Conservation (phyloP, 768 basidiomycete genomes). For the Holtermanniella nyarrowii region DNA sequence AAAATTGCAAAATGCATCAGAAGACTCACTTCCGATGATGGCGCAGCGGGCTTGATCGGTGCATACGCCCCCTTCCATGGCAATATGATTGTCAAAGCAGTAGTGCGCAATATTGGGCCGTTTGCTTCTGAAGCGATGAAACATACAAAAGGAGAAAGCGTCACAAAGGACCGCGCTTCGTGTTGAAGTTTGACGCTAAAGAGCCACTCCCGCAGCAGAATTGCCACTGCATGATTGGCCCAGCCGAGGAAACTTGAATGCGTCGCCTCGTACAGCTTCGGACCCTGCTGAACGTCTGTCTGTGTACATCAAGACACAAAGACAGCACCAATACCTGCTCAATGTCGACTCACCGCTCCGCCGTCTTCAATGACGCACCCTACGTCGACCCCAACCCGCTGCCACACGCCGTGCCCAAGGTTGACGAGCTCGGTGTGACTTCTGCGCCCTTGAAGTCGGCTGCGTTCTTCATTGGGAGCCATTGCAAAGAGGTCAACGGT, state of each 20-base stretch:
- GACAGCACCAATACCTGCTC: not conserved
- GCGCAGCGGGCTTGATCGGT: not conserved
- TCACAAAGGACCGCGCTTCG: no score
- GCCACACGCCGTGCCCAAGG: conserved; percentile 53
- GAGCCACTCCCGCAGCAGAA: no score
- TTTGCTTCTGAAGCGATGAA: no score
- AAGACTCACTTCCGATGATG: not conserved
- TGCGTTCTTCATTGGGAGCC: conserved; percentile 89
- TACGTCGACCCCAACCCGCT: conserved; percentile 42
- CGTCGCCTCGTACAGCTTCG: not conserved
- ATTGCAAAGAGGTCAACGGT: conserved; percentile 97
- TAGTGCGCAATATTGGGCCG: no score
- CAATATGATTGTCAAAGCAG: no score
- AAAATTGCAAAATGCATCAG: no score
- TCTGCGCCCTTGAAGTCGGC: conserved; percentile 93
- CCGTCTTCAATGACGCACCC: conserved; percentile 30
- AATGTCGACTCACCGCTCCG: conserved; percentile 13
- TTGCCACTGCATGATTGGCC: no score
- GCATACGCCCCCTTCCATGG: no score
- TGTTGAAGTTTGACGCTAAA: no score
- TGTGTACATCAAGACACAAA: no score
- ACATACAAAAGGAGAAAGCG: no score
- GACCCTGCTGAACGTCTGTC: not conserved
- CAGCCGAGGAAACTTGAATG: not conserved
- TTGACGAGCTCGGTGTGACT: conserved; percentile 76